Conservation (phyloP, 306 rosid genomes). For the Spatholobus suberectus region DNA sequence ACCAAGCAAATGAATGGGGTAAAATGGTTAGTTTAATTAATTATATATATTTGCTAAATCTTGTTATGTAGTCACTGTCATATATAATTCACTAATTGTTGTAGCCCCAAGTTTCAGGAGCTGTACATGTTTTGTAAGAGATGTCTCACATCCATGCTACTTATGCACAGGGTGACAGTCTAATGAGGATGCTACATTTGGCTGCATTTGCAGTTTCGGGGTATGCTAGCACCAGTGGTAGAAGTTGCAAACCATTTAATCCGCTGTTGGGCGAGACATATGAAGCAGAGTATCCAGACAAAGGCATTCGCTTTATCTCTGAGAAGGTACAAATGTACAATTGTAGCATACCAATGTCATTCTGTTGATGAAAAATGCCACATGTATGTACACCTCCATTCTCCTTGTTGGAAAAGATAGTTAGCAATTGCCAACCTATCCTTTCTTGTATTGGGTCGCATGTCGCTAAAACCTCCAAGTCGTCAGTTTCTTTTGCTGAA, state of each 20-base stretch:
- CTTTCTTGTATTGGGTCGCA: background rate
- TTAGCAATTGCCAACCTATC: too few species aligned
- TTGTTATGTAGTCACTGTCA: background rate
- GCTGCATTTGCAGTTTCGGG: conserved; percentile 98
- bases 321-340: conserved; percentile 78
- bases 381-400: background rate
- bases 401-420: background rate
- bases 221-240: conserved; percentile 84
- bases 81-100: conserved; percentile 13
- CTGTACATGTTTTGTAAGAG: background rate
- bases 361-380: background rate
- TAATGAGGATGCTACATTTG: conserved; percentile 81
- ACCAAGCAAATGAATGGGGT: conserved; percentile 84
- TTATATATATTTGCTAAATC: background rate
- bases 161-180: conserved; percentile 71
- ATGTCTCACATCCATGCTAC: conserved; percentile 20
- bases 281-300: conserved; percentile 93
- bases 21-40: conserved; percentile 65
- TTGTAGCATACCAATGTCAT: background rate
- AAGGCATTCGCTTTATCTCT: conserved; percentile 83
- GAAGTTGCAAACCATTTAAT: conserved; percentile 95
- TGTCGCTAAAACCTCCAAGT: background rate
- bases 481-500: background rate
- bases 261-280: conserved; percentile 96
- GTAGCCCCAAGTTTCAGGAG: conserved; percentile 2